Conservation (phyloP, 2,329 filamentous ascomycete species). For the Massarina eburnea region DNA sequence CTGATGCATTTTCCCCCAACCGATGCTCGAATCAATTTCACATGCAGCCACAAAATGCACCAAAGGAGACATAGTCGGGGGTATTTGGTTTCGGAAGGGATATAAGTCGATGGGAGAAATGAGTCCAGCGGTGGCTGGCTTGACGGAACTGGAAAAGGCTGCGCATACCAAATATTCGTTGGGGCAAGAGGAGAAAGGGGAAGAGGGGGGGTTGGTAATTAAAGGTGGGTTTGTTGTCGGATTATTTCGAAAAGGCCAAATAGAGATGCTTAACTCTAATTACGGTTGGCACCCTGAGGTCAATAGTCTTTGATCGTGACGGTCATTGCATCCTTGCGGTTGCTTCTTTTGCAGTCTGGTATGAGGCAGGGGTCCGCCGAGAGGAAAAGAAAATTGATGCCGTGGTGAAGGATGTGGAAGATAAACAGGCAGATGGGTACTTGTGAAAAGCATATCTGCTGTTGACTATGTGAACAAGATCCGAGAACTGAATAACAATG, state of each 20-base stretch:
- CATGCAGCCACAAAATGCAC: neutral
- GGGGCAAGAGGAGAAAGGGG: slow-evolving; percentile 9
- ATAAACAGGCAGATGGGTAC: slow-evolving; percentile 6
- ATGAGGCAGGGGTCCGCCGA: slow-evolving; percentile 26
- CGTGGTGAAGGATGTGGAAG: slow-evolving; percentile 19
- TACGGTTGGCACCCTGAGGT: slow-evolving; percentile 40
- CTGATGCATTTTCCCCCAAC: slow-evolving; percentile 6
- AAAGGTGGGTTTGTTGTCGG: slow-evolving; percentile 15
- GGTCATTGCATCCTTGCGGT: slow-evolving; percentile 36
- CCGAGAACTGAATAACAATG: slow-evolving; percentile 40
- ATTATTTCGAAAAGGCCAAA: slow-evolving; percentile 18
- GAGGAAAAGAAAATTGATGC: slow-evolving; percentile 22
- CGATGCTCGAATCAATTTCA: slow-evolving; percentile 7
- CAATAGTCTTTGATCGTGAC: slow-evolving; percentile 44
- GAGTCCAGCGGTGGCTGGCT: slow-evolving; percentile 5
- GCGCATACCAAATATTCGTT: slow-evolving; percentile 38
- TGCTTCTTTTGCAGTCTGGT: slow-evolving; percentile 28
- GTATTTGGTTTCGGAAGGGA: slow-evolving; percentile 1
- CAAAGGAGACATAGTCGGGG: slow-evolving; percentile 1
- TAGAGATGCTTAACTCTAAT: slow-evolving; percentile 43
- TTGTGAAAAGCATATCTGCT: slow-evolving; percentile 21
- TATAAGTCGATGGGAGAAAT: slow-evolving; percentile 3
- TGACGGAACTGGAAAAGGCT: slow-evolving; percentile 14
- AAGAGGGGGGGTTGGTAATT: slow-evolving; percentile 9
- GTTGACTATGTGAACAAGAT: slow-evolving; percentile 35